Evolutionary conservation across 2,329 filamentous ascomycete species (phyloP).

Genomic region (Arthrocladium fulminans): DNA sequence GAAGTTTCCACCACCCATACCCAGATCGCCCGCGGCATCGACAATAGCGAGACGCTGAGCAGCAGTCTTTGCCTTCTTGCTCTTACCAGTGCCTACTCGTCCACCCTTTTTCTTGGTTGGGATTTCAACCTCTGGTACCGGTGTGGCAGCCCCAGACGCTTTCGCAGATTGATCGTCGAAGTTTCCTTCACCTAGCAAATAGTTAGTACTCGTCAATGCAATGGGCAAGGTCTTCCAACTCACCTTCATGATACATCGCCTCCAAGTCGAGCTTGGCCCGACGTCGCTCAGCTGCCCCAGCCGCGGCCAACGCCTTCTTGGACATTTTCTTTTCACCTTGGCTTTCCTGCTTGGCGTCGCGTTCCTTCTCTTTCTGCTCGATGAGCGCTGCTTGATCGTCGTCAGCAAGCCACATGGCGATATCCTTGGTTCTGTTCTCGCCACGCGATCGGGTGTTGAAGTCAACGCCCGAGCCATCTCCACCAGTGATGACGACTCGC

Average conservation of each 20-base stretch:
- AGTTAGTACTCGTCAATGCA: conserved; percentile 18
- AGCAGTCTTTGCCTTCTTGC: conserved; percentile 53
- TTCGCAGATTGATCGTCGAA: conserved; percentile 83
- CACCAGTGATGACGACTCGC: conserved; percentile 89
- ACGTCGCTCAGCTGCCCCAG: conserved; percentile 33
- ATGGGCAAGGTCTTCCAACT: conserved; percentile 33
- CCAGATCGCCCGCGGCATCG: conserved; percentile 36
- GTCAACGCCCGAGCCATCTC: conserved; percentile 73
- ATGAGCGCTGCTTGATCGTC: conserved; percentile 93
- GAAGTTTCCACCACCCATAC: conserved; percentile 20
- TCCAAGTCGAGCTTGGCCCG: conserved; percentile 62
- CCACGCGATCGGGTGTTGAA: conserved; percentile 83
- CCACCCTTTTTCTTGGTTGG: conserved; percentile 49
- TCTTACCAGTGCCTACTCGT: conserved; percentile 46
- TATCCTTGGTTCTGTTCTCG: conserved; percentile 94
- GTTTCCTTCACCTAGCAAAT: conserved; percentile 71
- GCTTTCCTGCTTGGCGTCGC: conserved; percentile 60
- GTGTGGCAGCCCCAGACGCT: conserved; percentile 76
- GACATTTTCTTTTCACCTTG: conserved; percentile 42
- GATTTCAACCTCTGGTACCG: conserved; percentile 46
- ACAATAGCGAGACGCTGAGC: conserved; percentile 42
- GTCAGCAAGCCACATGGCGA: conserved; percentile 97
- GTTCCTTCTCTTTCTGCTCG: conserved; percentile 81
- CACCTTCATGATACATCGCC: conserved; percentile 98
- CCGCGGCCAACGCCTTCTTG: conserved; percentile 46